Evolutionary conservation across 257 asterid species (phyloP).

Genomic region (Buddleja alternifolia): DNA sequence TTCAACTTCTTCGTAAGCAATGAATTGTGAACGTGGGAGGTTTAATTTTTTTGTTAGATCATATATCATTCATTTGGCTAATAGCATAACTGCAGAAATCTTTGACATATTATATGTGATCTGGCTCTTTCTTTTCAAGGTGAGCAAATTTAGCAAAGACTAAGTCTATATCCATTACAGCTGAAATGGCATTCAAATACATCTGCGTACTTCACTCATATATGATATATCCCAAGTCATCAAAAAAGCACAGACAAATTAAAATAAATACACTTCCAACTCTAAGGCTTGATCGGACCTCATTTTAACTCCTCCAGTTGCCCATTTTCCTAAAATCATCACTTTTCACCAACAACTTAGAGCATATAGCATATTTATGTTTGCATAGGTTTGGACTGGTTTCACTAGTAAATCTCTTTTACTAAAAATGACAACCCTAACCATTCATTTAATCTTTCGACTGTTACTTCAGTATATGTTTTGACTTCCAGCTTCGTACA

Average conservation of each 20-base stretch:
- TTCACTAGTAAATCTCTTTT: not conserved
- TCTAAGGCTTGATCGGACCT: not conserved
- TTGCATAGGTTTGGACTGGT: not conserved
- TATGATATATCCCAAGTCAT: too few relatives aligned
- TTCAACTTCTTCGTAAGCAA: not conserved
- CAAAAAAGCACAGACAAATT: too few relatives aligned
- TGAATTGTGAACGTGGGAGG: not conserved
- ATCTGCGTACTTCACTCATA: slow-evolving; percentile 2
- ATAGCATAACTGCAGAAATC: not conserved
- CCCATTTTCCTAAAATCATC: not conserved
- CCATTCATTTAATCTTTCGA: not conserved
- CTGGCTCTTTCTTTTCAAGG: not conserved
- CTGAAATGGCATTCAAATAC: not conserved
- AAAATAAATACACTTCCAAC: not conserved
- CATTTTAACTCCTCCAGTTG: not conserved
- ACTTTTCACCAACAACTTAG: not conserved
- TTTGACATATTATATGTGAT: not conserved
- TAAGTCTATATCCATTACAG: not conserved
- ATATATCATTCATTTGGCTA: not conserved
- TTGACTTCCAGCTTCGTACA: not conserved
- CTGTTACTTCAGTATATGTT: not conserved
- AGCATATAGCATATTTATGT: not conserved
- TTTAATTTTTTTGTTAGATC: not conserved
- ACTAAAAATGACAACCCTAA: not conserved
- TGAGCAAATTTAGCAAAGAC: not conserved